Base-by-base conservation (phyloP, 495 filamentous ascomycete genomes). In the Bombardia bombarda region DNA sequence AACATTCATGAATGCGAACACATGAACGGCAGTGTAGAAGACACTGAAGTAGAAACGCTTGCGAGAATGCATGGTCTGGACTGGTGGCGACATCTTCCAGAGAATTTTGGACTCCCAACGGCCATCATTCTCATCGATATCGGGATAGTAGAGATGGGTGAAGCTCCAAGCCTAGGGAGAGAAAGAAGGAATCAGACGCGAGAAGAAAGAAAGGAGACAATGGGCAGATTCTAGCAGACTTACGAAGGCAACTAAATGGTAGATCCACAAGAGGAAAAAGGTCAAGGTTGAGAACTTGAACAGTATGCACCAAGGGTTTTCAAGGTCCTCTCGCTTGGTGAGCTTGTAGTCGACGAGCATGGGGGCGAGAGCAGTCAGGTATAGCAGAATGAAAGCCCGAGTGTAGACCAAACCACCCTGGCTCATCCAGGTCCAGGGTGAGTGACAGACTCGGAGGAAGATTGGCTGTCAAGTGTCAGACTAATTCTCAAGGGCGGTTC, bases 371-470 rank as follows among this genome's bases (percentile, higher is more conserved):
- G 56, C 60, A 7, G 65, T 60, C 8, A 77, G 51, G 51, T 75
- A 79, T 21, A 62, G 50, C n/a, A 72, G 33, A 31, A 70, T 50
- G 3, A 61, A 13, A 30, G 49, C 56, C 28, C 73, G 66, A 9
- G 72, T 43, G 32, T 49, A 45, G 31, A 67, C 46, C 42, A 79
- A 56, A 24, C 45, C 22, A 36, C 53, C 61, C 53, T 76, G 72
- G 42, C 53, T 58, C 39, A 77, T 53, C 25, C 44, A 51, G 20
- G 46, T 31, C 64, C 70, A 76, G 40, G 70, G 63, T 7, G 74
- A 75, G 43, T 75, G 73, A 47, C 70, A 75, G 21, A 66, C 66
- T 32, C 71, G 66, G 23, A 72, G 59, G 45, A 70, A 73, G 43
- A 75, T 72, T 3, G 70, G 58, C 61, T 73, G 41, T 14, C 28